A percentile compares a stretch with the other conserved stretches of the same genome.
Conservation (phyloP, 1,284 basidiomycete genomes). For the Peniophora sp. region DNA sequence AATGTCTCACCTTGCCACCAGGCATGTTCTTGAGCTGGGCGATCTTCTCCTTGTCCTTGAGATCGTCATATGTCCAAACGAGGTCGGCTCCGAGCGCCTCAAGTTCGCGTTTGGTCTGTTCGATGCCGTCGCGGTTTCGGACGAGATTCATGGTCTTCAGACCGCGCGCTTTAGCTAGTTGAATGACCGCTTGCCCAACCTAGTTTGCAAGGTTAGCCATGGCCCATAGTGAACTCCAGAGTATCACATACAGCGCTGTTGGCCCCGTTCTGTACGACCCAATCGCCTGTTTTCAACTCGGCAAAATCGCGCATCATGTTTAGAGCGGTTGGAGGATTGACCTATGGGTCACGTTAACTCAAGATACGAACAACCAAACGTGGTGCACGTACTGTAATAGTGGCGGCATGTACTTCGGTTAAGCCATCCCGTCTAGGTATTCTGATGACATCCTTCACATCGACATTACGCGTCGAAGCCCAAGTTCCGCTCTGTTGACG, state of each 20-base stretch:
- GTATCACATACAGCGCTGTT: slow-evolving; percentile 63
- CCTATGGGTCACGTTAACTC: slow-evolving; percentile 33
- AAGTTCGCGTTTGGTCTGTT: slow-evolving; percentile 34
- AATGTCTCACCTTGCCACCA: slow-evolving; percentile 36
- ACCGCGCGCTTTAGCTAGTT: slow-evolving; percentile 63
- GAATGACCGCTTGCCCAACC: slow-evolving; percentile 77
- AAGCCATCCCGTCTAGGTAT: slow-evolving; percentile 40
- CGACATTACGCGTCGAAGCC: slow-evolving; percentile 55
- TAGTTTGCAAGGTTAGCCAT: slow-evolving; percentile 17
- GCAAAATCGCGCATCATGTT: slow-evolving; percentile 74
- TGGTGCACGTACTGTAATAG: slow-evolving; percentile 51
- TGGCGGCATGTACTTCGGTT: slow-evolving; percentile 62
- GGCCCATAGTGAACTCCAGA: background rate
- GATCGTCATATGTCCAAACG: slow-evolving; percentile 68
- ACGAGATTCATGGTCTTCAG: slow-evolving; percentile 75
- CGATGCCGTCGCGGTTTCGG: slow-evolving; percentile 35
- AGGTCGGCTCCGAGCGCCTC: slow-evolving; percentile 60
- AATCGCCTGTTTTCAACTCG: slow-evolving; percentile 55
- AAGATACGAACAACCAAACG: background rate
- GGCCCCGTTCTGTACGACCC: slow-evolving; percentile 79
- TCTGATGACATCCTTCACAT: slow-evolving; percentile 48
- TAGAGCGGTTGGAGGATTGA: slow-evolving; percentile 78
- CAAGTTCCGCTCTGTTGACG: slow-evolving; percentile 71
- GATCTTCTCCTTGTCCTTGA: slow-evolving; percentile 45
- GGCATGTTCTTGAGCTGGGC: slow-evolving; percentile 52